Base-by-base conservation (phyloP, 2,329 filamentous ascomycete genomes). In the Calcarisporium arbuscula region DNA sequence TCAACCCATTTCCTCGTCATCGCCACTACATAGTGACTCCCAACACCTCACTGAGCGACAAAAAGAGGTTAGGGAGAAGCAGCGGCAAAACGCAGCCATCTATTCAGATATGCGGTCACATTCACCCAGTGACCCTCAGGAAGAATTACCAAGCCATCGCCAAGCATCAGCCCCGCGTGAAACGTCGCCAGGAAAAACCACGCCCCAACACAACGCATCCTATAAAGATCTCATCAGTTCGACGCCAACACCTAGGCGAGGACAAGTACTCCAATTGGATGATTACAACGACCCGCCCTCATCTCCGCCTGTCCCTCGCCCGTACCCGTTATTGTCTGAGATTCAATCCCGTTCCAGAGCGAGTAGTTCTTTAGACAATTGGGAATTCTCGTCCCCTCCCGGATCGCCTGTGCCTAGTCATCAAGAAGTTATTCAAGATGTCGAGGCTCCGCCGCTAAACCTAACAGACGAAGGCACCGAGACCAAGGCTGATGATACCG, bases 21-120 rank as follows among this genome's bases (percentile, higher is more conserved):
- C 68, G 5, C 59, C 67, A 5, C 57, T 62, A 11, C 60, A 56
- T 1, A 51, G 70, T 3, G 80, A 85, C 36, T 86, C 83, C 1
- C 86, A 92, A 47, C 60, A 80, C 14, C 63, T 94, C 31, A 94
- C 87, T 0, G 84, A 89, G 22, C 74, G 78, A 28, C 87, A 94
- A 54, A 81, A 72, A 49, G 86, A 94, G 48, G 77, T 90, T 27
- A 74, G 79, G 29, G 78, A 85, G 47, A 72, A 82, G 32, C 86
- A 94, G 52, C 70, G 70, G 29, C 77, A 82, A 43, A 74, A 72
- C 17, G 72, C 75, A 12, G 69, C 69, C 1, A 65, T 90, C 42
- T 90, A 88, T 46, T 70, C 82, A 1, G 75, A 81, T 15, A 67
- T 89, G 18, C 68, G 68, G 19, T 80, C 79, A 2, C 80, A 70